These are phyloP conservation scores for Sisymbrium altissimum DNA, from an alignment of 345 rosid genomes.

Conservation along the genomic window DNA sequence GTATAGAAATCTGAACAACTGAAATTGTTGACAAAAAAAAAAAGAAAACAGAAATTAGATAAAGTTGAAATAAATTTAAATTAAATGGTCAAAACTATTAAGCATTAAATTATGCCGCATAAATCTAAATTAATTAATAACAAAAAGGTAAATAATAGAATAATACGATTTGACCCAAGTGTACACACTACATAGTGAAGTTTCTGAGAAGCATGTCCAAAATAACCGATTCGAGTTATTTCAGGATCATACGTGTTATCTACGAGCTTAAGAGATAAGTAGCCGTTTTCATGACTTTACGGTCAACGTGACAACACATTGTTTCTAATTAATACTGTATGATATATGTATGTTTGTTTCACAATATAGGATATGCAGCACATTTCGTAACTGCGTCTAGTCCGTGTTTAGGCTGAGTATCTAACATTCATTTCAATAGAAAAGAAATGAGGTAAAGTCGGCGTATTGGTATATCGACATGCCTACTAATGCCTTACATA, in stretches of 20 bases:
- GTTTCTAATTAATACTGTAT: neutral
- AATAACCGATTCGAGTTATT: neutral
- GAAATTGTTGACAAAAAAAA: no score
- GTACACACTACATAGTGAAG: no score
- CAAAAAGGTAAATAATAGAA: neutral
- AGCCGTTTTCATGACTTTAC: neutral
- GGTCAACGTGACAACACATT: neutral
- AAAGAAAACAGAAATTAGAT: no score
- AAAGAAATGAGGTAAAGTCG: neutral
- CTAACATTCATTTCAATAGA: slow-evolving; percentile 1
- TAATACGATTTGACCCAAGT: neutral
- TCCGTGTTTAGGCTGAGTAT: slow-evolving; percentile 13
- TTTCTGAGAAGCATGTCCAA: neutral
- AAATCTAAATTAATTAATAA: neutral
- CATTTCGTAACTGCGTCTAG: neutral
- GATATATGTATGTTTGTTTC: neutral
- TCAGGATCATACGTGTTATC: neutral
- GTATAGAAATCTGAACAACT: neutral
- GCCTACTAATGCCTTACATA: neutral
- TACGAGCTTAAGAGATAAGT: neutral
- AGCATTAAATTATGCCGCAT: neutral
- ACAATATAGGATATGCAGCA: neutral
- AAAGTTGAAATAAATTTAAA: no score
- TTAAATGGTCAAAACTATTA: neutral
- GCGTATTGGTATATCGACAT: slow-evolving; percentile 21